Conservation (phyloP, 768 basidiomycete genomes). For the Cantharellus cinnabarinus region DNA sequence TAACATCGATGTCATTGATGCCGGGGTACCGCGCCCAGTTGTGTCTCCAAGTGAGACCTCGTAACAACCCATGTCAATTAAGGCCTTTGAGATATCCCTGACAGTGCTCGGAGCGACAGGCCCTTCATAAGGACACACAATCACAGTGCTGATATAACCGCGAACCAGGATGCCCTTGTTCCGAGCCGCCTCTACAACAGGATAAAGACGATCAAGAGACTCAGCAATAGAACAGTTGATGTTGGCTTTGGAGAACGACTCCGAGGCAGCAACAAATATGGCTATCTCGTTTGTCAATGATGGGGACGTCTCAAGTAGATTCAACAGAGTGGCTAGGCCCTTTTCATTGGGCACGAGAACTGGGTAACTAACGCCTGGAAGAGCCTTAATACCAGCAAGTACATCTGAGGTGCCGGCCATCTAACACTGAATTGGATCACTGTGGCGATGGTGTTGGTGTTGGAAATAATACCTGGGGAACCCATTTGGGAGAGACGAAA, state of each 20-base stretch:
- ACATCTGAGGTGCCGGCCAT: constrained; percentile 78
- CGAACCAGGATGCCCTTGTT: constrained; percentile 44
- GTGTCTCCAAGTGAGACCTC: constrained; percentile 88
- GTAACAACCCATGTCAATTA: constrained; percentile 84
- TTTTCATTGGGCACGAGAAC: constrained; percentile 68
- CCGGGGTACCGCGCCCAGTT: constrained; percentile 66
- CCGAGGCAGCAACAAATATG: constrained; percentile 76
- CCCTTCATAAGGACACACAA: constrained; percentile 78
- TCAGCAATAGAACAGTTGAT: constrained; percentile 56
- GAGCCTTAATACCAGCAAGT: constrained; percentile 32
- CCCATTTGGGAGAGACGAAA: constrained; percentile 86
- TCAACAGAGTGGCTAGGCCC: constrained; percentile 48
- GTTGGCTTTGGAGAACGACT: constrained; percentile 71
- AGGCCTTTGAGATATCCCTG: constrained; percentile 42
- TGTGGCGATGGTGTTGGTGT: background rate
- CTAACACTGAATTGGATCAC: constrained; percentile 19
- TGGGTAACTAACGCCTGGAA: constrained; percentile 42
- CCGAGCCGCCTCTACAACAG: constrained; percentile 41
- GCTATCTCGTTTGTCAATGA: constrained; percentile 65
- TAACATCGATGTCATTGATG: constrained; percentile 43
- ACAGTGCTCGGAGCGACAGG: constrained; percentile 42
- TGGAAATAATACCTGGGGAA: constrained; percentile 49
- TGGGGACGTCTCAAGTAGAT: constrained; percentile 18
- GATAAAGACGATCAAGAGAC: constrained; percentile 40
- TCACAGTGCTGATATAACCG: constrained; percentile 62